Percentiles rank a stretch among this genome's conserved stretches.
Conservation (phyloP, 75 land plant species). For the Selaginella tamariscina region DNA sequence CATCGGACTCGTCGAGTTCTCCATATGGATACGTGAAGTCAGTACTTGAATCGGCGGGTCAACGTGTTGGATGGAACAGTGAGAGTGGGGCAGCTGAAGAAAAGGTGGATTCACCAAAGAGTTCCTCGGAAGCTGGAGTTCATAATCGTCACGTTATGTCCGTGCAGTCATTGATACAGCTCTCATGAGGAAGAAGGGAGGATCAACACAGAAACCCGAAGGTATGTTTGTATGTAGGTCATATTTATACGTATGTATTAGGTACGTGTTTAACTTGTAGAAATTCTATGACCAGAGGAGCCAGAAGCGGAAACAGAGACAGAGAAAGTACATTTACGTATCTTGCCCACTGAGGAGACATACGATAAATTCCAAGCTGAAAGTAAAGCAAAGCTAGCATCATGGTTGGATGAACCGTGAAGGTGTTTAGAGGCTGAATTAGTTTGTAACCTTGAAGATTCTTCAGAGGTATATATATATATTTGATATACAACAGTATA, state of each 20-base stretch:
- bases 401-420: slow-evolving; percentile 41
- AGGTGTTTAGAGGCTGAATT: too few relatives aligned
- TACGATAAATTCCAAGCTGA: slow-evolving; percentile 50
- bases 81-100: neutral
- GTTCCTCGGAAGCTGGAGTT: neutral
- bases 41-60: slow-evolving; percentile 13
- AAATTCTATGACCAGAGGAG: slow-evolving; percentile 30
- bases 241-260: too few relatives aligned
- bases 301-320: slow-evolving; percentile 10
- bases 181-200: slow-evolving; percentile 23
- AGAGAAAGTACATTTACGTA: too few relatives aligned
- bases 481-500: too few relatives aligned
- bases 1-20: slow-evolving; percentile 5
- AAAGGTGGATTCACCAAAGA: neutral
- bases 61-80: neutral
- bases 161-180: neutral
- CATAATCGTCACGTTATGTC: slow-evolving; percentile 7
- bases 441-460: too few relatives aligned
- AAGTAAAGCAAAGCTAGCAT: slow-evolving; percentile 49
- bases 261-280: too few relatives aligned
- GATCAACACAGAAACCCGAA: slow-evolving; percentile 16
- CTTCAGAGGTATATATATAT: too few relatives aligned
- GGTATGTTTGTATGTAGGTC: too few relatives aligned
- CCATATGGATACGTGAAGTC: neutral
- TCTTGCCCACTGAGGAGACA: slow-evolving; percentile 30